Evolutionary conservation across 257 asterid genomes (phyloP).

Genomic region (Salvia miltiorrhiza): DNA sequence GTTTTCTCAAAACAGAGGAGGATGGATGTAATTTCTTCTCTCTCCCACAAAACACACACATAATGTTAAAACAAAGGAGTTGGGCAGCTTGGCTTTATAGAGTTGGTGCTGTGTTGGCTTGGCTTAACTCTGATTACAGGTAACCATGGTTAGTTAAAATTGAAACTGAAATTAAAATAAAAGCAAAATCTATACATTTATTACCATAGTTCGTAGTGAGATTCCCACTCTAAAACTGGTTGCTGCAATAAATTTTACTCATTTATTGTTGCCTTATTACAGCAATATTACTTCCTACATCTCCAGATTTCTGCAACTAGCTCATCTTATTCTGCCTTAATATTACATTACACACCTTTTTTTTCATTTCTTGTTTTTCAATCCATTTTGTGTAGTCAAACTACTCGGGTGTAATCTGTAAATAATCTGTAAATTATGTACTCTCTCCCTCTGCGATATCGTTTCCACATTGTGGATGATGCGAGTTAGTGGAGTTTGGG

Average conservation of each 20-base stretch:
- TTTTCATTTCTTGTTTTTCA: background rate
- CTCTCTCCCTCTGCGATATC: too few species aligned
- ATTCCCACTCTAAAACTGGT: constrained; percentile 27
- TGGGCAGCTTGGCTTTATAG: constrained; percentile 33
- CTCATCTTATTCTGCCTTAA: background rate
- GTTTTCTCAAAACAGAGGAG: background rate
- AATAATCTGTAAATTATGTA: too few species aligned
- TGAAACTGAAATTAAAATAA: background rate
- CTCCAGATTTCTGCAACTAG: constrained; percentile 22
- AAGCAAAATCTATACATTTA: constrained; percentile 24
- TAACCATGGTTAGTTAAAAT: constrained; percentile 18
- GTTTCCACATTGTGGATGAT: too few species aligned
- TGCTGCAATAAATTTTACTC: constrained; percentile 20
- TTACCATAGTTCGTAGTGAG: constrained; percentile 23
- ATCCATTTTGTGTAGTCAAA: background rate
- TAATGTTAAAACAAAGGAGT: too few species aligned
- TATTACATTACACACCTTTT: background rate
- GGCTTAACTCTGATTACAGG: constrained; percentile 21
- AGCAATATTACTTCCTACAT: constrained; percentile 10
- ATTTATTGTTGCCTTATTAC: constrained; percentile 19
- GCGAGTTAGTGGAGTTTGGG: too few species aligned
- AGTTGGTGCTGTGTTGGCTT: constrained; percentile 11
- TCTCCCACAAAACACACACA: background rate
- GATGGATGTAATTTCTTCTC: too few species aligned
- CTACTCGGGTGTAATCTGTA: too few species aligned